Base-by-base conservation (phyloP, 2,329 filamentous ascomycete species). In the Colletotrichum incanum region DNA sequence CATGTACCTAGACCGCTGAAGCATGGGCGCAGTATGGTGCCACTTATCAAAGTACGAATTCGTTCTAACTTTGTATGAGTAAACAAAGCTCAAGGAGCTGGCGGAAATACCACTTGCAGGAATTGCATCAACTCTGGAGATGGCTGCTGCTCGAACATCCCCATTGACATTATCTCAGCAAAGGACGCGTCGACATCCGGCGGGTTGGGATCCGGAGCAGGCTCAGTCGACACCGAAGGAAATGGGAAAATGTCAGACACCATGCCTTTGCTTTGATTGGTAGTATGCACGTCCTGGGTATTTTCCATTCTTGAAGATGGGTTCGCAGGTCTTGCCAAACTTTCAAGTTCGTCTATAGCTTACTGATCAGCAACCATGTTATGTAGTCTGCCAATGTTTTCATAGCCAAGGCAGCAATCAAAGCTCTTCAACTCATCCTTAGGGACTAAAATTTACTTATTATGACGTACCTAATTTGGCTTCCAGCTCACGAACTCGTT, bases 101-200 rank as follows among this genome's bases (percentile, higher is more conserved):
- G 12, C 6, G 9, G 7, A n/a, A 3, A 28, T 23, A 55, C 1
- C 31, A 55, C 74, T 49, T 71, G 79, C 79, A 81, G 52, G 37
- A 79, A 76, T 26, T 78, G 76, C 2, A 80, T 72, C 1, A 80
- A 52, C 6, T 76, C 64, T 14, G 74, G 74, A 0, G 79, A 74
- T 1, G 78, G 80, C 1, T 78, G 74, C 56, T 78, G 75, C 63
- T 82, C 79, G 64, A 77, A 78, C 2, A 79, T 75, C 1, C 79
- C 78, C 11, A 78, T 76, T 39, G 73, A 67, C 6, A 77, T 69
- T 18, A 80, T 20, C 23, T 78, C 73, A 8, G 41, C 23, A 12
- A 67, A 64, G 7, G 63, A 62, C n/a, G 34, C 26, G 23, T 72
- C 65, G 18, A 71, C 73, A 8, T 31, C 9, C 1, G 74, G 66